A percentile compares a stretch with the other conserved stretches of the same genome.
These are phyloP conservation scores for Ganoderma lingzhi DNA, from an alignment of 1,284 basidiomycete species.

Conservation along the genomic window DNA sequence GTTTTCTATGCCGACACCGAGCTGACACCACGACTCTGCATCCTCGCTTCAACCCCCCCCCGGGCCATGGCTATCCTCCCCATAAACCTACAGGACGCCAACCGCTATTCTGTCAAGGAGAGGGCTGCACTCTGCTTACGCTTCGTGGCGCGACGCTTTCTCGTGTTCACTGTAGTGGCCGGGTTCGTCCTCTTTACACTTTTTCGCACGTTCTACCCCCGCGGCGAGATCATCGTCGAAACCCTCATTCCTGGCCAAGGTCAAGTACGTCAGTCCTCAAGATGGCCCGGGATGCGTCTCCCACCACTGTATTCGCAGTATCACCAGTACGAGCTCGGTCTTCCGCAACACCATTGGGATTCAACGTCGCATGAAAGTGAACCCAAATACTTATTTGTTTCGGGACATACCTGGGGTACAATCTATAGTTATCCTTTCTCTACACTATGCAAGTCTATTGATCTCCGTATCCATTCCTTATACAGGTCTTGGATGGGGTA, in stretches of 20 bases:
- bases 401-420: not conserved
- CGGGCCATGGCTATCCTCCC: not conserved
- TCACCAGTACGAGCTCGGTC: constrained; percentile 16
- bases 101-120: not conserved
- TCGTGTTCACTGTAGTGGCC: not conserved
- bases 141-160: not conserved
- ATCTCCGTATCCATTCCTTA: not conserved
- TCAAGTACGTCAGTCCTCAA: not conserved
- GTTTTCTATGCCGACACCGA: not conserved
- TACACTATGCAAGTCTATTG: not conserved
- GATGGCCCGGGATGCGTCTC: not conserved
- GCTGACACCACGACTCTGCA: not conserved
- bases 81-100: not conserved
- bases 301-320: constrained; percentile 25
- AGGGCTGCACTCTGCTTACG: not conserved
- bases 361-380: constrained; percentile 5
- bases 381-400: constrained; percentile 23
- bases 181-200: not conserved
- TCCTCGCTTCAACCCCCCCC: not conserved
- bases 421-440: not conserved
- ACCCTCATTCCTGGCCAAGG: not conserved
- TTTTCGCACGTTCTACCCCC: not conserved
- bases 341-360: constrained; percentile 25
- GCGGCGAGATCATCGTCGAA: not conserved
- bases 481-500: constrained; percentile 54